These are phyloP conservation scores for Globomyces sp. DNA, from an alignment of 371 early-diverging fungal species.

Conservation along the genomic window DNA sequence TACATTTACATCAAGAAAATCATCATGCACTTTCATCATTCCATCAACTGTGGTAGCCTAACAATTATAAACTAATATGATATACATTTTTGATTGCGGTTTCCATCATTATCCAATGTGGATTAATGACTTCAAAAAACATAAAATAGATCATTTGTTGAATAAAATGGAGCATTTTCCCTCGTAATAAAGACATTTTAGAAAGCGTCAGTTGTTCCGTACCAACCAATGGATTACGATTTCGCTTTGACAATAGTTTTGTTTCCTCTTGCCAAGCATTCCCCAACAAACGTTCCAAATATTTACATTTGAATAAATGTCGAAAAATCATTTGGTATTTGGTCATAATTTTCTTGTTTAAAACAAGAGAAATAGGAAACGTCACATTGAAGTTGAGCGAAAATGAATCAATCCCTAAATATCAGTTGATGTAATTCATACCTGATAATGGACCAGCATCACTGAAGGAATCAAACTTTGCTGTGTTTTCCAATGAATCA, in stretches of 20 bases:
- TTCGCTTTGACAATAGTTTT: constrained; percentile 15
- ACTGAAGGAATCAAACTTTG: neutral
- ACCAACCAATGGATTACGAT: constrained; percentile 16
- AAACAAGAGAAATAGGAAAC: constrained; percentile 87
- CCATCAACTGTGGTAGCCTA: constrained; percentile 78
- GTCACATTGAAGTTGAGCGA: constrained; percentile 70
- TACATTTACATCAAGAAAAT: constrained; percentile 64
- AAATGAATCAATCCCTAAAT: constrained; percentile 71
- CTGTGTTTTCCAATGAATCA: constrained; percentile 11
- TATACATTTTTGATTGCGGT: constrained; percentile 45
- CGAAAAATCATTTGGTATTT: constrained; percentile 92
- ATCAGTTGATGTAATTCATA: too few relatives aligned
- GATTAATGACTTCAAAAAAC: constrained; percentile 86
- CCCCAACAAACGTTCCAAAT: constrained; percentile 76
- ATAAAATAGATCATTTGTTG: constrained; percentile 86
- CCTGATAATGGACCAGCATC: constrained; percentile 1
- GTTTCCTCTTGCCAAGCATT: constrained; percentile 60
- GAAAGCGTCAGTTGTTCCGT: constrained; percentile 41
- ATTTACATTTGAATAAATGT: constrained; percentile 79
- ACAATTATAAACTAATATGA: neutral
- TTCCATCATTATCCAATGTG: constrained; percentile 74
- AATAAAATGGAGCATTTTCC: constrained; percentile 78
- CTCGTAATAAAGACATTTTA: constrained; percentile 69
- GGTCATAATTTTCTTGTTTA: constrained; percentile 74
- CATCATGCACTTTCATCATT: constrained; percentile 74